Base-by-base conservation (phyloP, 176 grass and related monocot genomes). In the Oryza punctata region DNA sequence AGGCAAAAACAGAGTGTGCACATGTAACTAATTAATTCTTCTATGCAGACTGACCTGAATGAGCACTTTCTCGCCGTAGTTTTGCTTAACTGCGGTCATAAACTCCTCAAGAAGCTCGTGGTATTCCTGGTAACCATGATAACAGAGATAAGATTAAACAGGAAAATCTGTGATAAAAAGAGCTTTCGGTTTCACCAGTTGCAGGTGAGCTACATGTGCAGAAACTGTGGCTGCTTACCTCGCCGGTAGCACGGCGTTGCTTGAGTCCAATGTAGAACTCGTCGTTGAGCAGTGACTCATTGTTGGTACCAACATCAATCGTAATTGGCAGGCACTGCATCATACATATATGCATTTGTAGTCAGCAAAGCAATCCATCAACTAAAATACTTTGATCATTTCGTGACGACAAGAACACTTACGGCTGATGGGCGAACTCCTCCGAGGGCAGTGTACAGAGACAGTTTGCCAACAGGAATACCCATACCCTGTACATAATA, bases 301-400 rank as follows among this genome's bases (percentile, higher is more conserved):
- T 99, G 86, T 96, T 99, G 7, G 96, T 99, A 16, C 96, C 96
- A 11, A 99, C 93, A 79, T 99, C 96, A 64, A 99, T 99, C 2
- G 96, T 99, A 32, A 96, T 87, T 0, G 96, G 93, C 54, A 99
- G 87, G 85, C 93, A 99, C 96, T 99, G 87, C 60, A 89, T 13
- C 50, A 87, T 6, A 44, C 40, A 85, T 6, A 85, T 6, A 37
- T 73, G 15, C 45, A 27, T 6, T 57, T 16, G 0, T 4, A 18
- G 10, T 89, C 25, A 78, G 78, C 21, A 65, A 26, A 66, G 0
- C 23, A 59, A 67, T 3, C 28, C 59, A 59, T 15, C 13, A 24
- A 61, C 37, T 8, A 61, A 13, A 61, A 13, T n/a, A 33, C 45
- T 40, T 35, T 38, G 2, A 59, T 59, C 10, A 0, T 73, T 73